Percentiles rank a stretch among this genome's conserved stretches.
Evolutionary conservation across 768 basidiomycete species (phyloP).

Genomic region (Tulasnella calospora): DNA sequence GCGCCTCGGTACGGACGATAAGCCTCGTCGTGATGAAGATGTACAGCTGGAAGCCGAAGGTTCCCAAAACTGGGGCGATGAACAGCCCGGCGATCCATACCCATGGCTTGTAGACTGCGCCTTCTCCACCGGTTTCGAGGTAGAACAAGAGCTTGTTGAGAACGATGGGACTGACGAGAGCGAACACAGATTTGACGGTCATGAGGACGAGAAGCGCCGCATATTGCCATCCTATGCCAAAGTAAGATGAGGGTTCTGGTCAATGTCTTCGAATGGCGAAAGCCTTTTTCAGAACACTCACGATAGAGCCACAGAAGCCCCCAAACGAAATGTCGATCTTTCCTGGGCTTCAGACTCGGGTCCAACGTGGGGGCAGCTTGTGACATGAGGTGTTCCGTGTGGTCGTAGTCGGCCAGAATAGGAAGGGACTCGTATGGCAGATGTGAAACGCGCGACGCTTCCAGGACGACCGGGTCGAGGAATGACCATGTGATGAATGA

Average conservation of each 20-base stretch:
- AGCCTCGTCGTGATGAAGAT: conserved; percentile 46
- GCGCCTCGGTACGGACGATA: conserved; percentile 48
- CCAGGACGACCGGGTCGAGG: conserved; percentile 49
- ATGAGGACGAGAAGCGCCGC: conserved; percentile 29
- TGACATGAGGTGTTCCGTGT: conserved; percentile 35
- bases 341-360: conserved; percentile 35
- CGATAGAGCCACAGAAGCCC: conserved; percentile 33
- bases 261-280: neutral
- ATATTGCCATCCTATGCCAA: conserved; percentile 27
- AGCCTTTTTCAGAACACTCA: conserved; percentile 18
- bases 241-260: neutral
- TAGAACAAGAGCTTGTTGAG: conserved; percentile 41
- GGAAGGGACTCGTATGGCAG: conserved; percentile 45
- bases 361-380: conserved; percentile 34
- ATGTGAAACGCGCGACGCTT: conserved; percentile 45
- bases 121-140: conserved; percentile 51
- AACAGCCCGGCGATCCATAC: conserved; percentile 42
- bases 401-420: conserved; percentile 45
- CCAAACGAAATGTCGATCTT: conserved; percentile 34
- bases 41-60: conserved; percentile 52
- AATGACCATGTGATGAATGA: conserved; percentile 48
- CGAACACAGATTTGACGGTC: neutral
- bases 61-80: conserved; percentile 33
- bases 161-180: conserved; percentile 18
- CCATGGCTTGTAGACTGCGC: conserved; percentile 55